Base-by-base conservation (phyloP, 495 filamentous ascomycete species). In the Penicillium salamii region DNA sequence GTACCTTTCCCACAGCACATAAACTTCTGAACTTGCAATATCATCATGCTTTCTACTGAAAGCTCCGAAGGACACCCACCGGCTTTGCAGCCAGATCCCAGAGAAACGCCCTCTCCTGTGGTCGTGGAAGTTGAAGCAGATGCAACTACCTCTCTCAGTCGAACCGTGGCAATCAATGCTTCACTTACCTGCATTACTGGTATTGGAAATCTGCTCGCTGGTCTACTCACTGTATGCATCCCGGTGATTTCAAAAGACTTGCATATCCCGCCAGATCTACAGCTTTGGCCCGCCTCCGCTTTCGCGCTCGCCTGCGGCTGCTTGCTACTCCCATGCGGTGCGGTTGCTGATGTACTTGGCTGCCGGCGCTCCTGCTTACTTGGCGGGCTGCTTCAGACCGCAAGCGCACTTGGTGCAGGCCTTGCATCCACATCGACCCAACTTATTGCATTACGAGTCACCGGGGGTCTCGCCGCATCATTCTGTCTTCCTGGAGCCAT, bases 341-440 rank as follows among this genome's bases (percentile, higher is more conserved):
- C 74, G 8, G 52, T 74, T 12, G 72, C 76, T 3, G 77, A 80
- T 50, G 57, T 74, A 7, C 46, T 78, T 0, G 75, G 76, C 5
- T 49, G 49, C 19, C 59, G 68, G 9, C 50, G 49, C 9, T 60
- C 75, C 11, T 68, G 65, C 31, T 49, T 78, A 0, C 44, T 58
- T 7, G 76, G 76, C 3, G 61, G 61, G 26, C 61, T 74, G 23
- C 44, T 78, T 1, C 61, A 64, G 18, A 60, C 53, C 17, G 42
- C 54, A 13, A 78, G 70, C 50, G 67, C 69, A 1, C 40, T 77
- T 0, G 74, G 64, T 5, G 62, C 63, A 32, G 77, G 74, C 0
- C 54, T 78, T 7, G 55, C 73, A 0, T 38, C 32, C 7, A 72
- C 60, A 0, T 67, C 67, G 2, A 55, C 65, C n/a, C 66, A 79